Evolutionary conservation across 1,284 basidiomycete species (phyloP).

Genomic region (Cryptococcus hybrid): DNA sequence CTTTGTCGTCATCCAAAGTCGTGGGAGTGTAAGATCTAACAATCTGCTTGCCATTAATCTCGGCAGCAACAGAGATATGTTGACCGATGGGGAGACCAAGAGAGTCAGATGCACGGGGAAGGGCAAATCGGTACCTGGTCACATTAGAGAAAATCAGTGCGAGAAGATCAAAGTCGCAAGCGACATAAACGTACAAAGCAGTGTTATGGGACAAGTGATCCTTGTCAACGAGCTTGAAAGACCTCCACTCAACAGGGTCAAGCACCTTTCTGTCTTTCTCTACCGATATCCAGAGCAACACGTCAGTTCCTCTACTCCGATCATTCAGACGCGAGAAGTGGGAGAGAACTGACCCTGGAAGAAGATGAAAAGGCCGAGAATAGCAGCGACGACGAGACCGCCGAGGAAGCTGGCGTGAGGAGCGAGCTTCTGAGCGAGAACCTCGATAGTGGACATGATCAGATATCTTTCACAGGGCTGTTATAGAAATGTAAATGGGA

Average conservation of each 20-base stretch:
- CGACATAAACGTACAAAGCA: constrained; percentile 62
- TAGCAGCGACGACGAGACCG: constrained; percentile 15
- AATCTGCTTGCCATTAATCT: constrained; percentile 86
- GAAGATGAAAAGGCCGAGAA: constrained; percentile 12
- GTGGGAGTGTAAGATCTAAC: constrained; percentile 94
- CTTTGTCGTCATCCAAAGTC: constrained; percentile 85
- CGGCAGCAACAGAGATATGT: constrained; percentile 88
- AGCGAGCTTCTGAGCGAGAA: constrained; percentile 11
- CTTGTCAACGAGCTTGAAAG: constrained; percentile 79
- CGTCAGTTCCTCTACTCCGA: too few relatives aligned
- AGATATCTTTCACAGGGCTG: background rate
- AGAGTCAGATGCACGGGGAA: constrained; percentile 68
- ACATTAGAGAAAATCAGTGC: background rate
- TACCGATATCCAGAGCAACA: background rate
- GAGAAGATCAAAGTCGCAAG: too few relatives aligned
- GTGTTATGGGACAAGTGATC: constrained; percentile 90
- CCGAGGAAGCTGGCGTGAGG: constrained; percentile 26
- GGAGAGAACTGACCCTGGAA: constrained; percentile 5
- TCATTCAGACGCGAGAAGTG: background rate
- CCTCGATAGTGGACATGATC: constrained; percentile 7
- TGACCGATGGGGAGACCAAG: constrained; percentile 95
- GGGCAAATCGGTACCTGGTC: constrained; percentile 81
- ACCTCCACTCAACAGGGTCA: constrained; percentile 61
- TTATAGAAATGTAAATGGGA: background rate
- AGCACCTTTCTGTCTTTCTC: constrained; percentile 24